These are phyloP conservation scores for Sarocladium oryzae DNA, from an alignment of 2,329 filamentous ascomycete species.

Conservation along the genomic window DNA sequence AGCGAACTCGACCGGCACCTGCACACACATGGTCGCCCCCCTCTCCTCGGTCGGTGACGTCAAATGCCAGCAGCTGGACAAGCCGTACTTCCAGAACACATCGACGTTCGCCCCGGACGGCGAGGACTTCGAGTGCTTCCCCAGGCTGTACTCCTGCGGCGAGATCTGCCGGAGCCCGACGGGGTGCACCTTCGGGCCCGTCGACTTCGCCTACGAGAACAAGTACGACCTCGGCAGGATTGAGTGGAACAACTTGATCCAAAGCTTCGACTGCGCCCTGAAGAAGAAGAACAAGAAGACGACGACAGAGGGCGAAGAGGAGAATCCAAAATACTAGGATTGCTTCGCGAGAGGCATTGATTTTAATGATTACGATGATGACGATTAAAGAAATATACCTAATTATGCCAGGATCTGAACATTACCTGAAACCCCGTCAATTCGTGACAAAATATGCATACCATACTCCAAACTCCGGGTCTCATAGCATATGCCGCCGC, in stretches of 20 bases:
- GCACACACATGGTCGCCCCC: constrained; percentile 29
- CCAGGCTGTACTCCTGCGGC: constrained; percentile 33
- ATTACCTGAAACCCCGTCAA: background rate
- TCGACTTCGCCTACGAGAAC: constrained; percentile 38
- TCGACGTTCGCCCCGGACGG: constrained; percentile 46
- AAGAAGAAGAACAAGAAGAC: constrained; percentile 12
- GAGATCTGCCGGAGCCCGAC: constrained; percentile 42
- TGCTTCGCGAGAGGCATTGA: background rate
- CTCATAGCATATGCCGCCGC: too few relatives aligned
- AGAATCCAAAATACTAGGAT: too few relatives aligned
- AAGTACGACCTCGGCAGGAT: constrained; percentile 42
- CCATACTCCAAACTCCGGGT: too few relatives aligned
- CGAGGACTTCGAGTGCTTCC: constrained; percentile 42
- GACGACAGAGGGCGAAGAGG: too few relatives aligned
- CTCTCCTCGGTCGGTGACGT: constrained; percentile 22
- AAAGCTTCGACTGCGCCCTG: constrained; percentile 27
- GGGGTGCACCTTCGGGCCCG: constrained; percentile 44
- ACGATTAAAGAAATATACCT: background rate
- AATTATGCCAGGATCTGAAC: too few relatives aligned
- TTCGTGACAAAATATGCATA: too few relatives aligned
- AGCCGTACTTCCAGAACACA: constrained; percentile 33
- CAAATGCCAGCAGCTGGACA: constrained; percentile 40
- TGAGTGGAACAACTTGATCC: constrained; percentile 34
- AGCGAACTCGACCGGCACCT: constrained; percentile 41
- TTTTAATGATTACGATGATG: background rate